A percentile compares a stretch with the other conserved stretches of the same genome.
These are phyloP conservation scores for Pleomassaria siparia DNA, from an alignment of 2,329 filamentous ascomycete species.

Conservation along the genomic window DNA sequence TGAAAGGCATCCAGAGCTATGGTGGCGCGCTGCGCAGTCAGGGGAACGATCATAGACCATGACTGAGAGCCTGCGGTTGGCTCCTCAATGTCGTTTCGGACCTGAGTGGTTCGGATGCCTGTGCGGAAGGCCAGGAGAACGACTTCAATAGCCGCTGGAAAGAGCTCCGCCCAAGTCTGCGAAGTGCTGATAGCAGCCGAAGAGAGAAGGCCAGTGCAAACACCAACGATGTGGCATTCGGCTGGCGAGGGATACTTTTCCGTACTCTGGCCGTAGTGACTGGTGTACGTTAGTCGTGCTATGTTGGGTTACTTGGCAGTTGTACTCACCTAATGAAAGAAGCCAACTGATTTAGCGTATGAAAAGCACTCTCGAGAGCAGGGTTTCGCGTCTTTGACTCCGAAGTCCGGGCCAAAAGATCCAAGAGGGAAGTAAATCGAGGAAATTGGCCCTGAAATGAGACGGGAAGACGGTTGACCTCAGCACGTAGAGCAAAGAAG, in stretches of 20 bases:
- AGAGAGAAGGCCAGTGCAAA: slow-evolving; percentile 48
- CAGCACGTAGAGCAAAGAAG: slow-evolving; percentile 44
- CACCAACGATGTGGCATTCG: slow-evolving; percentile 43
- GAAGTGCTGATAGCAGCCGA: slow-evolving; percentile 45
- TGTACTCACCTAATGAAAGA: slow-evolving; percentile 46
- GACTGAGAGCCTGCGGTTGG: neutral
- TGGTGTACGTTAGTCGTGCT: slow-evolving; percentile 13
- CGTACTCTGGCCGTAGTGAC: slow-evolving; percentile 47
- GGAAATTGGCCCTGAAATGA: slow-evolving; percentile 41
- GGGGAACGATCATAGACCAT: slow-evolving; percentile 10
- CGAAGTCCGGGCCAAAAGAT: slow-evolving; percentile 35
- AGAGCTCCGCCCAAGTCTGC: slow-evolving; percentile 45
- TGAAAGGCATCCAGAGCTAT: slow-evolving; percentile 8
- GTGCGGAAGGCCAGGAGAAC: slow-evolving; percentile 48
- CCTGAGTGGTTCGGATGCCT: slow-evolving; percentile 28
- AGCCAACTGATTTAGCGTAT: slow-evolving; percentile 47
- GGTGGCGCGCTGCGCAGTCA: slow-evolving; percentile 4
- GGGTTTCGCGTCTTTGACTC: slow-evolving; percentile 24
- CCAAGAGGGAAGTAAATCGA: slow-evolving; percentile 43
- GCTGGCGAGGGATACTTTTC: slow-evolving; percentile 43
- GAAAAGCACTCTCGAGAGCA: slow-evolving; percentile 47
- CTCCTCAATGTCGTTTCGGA: slow-evolving; percentile 8
- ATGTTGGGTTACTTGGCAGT: neutral
- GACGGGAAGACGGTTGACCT: slow-evolving; percentile 39
- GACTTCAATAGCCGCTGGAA: slow-evolving; percentile 45